Evolutionary conservation across 2,329 filamentous ascomycete genomes (phyloP).

Genomic region (Diaporthe batatas): DNA sequence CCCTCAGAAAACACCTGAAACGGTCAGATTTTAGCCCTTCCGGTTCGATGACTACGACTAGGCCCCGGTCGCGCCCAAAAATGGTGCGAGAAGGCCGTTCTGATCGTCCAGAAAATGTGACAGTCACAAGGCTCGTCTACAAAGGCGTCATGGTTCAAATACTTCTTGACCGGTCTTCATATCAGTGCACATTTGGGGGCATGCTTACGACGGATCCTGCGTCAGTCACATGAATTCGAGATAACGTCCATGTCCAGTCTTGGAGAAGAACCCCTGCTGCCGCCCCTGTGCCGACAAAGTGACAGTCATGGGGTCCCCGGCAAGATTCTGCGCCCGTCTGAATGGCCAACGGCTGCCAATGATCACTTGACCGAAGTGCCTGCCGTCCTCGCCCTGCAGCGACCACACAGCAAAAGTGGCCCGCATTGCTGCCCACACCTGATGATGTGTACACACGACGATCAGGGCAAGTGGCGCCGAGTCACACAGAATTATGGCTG

Average conservation of each 20-base stretch:
- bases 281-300: slow-evolving; percentile 30
- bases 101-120: slow-evolving; percentile 14
- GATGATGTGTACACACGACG: slow-evolving; percentile 20
- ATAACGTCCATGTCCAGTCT: slow-evolving; percentile 18
- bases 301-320: slow-evolving; percentile 29
- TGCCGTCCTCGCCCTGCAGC: slow-evolving; percentile 14
- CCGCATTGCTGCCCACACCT: slow-evolving; percentile 29
- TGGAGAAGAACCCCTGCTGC: slow-evolving; percentile 19
- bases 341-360: slow-evolving; percentile 33
- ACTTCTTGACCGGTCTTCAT: slow-evolving; percentile 25
- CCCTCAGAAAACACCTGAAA: slow-evolving; percentile 25
- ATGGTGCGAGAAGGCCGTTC: slow-evolving; percentile 6
- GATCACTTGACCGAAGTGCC: slow-evolving; percentile 39
- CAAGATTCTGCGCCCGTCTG: slow-evolving; percentile 29
- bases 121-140: slow-evolving; percentile 25
- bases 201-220: slow-evolving; percentile 22
- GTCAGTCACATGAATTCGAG: slow-evolving; percentile 29
- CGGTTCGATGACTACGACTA: background rate
- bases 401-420: background rate
- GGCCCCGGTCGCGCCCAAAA: background rate
- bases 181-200: slow-evolving; percentile 12
- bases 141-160: slow-evolving; percentile 22
- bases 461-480: slow-evolving; percentile 26
- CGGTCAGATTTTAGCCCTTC: slow-evolving; percentile 38
- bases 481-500: slow-evolving; percentile 3